phyloP scores from a whole-genome alignment of 495 filamentous ascomycete species.

The Penicillium parvum region DNA sequence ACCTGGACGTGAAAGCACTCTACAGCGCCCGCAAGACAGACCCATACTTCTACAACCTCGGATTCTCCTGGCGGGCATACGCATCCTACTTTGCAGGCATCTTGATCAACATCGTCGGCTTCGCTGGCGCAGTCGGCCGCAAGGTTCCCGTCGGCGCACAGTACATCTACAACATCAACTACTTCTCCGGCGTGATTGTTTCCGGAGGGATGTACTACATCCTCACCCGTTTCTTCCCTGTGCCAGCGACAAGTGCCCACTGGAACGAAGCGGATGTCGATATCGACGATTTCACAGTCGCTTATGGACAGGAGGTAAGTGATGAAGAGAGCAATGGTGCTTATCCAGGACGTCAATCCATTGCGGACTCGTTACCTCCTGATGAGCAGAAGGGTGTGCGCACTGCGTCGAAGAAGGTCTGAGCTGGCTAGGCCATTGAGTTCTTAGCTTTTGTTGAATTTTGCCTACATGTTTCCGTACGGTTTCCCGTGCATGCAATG shows the following conservation, averaged over 20 bases:
- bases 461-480: too few species aligned
- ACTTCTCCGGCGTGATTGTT: conserved; percentile 78
- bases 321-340: conserved; percentile 23
- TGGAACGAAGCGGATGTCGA: conserved; percentile 84
- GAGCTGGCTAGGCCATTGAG: neutral
- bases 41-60: conserved; percentile 69
- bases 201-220: conserved; percentile 62
- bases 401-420: conserved; percentile 13
- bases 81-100: conserved; percentile 81
- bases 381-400: conserved; percentile 21
- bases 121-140: conserved; percentile 73
- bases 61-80: conserved; percentile 81
- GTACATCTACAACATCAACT: conserved; percentile 89
- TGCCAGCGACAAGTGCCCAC: conserved; percentile 65
- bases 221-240: conserved; percentile 63
- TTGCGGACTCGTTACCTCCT: conserved; percentile 11
- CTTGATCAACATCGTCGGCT: conserved; percentile 88
- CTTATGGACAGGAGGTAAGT: conserved; percentile 36
- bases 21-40: conserved; percentile 65
- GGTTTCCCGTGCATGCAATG: too few species aligned
- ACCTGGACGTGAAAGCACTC: conserved; percentile 71
- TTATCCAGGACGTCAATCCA: conserved; percentile 6
- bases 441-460: neutral
- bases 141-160: conserved; percentile 71
- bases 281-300: conserved; percentile 31